Base-by-base conservation (phyloP, 768 basidiomycete species). In the Macrolepiota fuliginosa region DNA sequence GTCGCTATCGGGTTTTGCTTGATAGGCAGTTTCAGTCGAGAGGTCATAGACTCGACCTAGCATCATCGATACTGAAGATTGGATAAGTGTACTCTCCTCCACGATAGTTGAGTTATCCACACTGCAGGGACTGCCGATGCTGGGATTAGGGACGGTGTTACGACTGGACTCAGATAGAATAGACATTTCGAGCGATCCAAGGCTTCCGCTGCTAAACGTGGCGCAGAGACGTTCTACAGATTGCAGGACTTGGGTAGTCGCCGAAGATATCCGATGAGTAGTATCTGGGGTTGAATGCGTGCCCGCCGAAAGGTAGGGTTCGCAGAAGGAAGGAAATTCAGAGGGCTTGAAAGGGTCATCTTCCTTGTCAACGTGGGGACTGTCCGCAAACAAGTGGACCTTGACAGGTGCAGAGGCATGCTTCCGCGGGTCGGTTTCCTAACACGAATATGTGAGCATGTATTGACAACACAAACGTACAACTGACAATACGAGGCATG, bases 171-270 rank as follows among this genome's bases (percentile, higher is more conserved):
- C 39, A 17, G 58, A 60, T 7, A 32, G 2, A 12, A 24, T 66
- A 36, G 66, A 64, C 29, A 32, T 46, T 47, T 69, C 72, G 13
- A 76, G 69, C 0, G 74, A 75, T 24, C 74, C 76, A 50, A 77
- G 66, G 62, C 74, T 75, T 51, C 70, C 74, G 62, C 71, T 71
- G 65, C 75, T 77, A 61, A 65, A 66, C 12, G 58, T 60, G 19
- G 62, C 50, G 42, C 62, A 66, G 24, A 66, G 64, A 17, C 61
- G 64, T 57, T 65, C 68, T 17, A 54, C 57, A n/a, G 62, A 65
- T 17, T 56, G 46, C 15, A 62, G 52, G 15, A 52, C 61, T 46
- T 58, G 56, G 35, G 37, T 35, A n/a, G 56, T 56, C 25, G 22
- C 42, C 19, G 56, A 32, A n/a, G 63, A 53, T 10, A 45, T 25